phyloP scores from a whole-genome alignment of 305 asterid genomes.

The Caryopteris hybrid region DNA sequence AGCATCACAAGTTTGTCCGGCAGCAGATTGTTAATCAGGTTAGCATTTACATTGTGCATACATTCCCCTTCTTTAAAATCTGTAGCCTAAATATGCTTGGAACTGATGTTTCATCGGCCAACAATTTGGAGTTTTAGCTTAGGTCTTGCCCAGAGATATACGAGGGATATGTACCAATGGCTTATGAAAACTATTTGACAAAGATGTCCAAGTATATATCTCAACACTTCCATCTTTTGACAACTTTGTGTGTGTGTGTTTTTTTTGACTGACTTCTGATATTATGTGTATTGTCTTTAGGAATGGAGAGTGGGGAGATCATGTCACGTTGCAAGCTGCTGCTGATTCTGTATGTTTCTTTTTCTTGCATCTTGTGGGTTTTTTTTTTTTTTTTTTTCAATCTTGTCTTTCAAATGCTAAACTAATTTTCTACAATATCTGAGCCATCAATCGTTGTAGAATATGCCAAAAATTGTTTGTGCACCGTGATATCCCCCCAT shows the following conservation, averaged over 20 bases:
- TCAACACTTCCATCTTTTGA: slow-evolving; percentile 1
- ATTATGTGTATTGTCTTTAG: slow-evolving; percentile 30
- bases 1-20: slow-evolving; percentile 88
- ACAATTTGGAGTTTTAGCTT: slow-evolving; percentile 50
- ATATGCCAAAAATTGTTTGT: background rate
- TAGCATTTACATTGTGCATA: slow-evolving; percentile 11
- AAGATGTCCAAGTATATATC: slow-evolving; percentile 84
- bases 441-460: background rate
- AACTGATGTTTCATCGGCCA: slow-evolving; percentile 23
- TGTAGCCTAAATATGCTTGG: slow-evolving; percentile 12
- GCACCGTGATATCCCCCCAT: too few species aligned
- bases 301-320: slow-evolving; percentile 99
- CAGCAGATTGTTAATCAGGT: slow-evolving; percentile 90
- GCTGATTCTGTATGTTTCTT: slow-evolving; percentile 76
- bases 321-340: slow-evolving; percentile 93
- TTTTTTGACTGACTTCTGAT: slow-evolving; percentile 16
- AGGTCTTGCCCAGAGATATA: slow-evolving; percentile 69
- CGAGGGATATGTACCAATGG: slow-evolving; percentile 94
- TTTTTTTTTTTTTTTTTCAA: background rate
- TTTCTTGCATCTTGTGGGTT: background rate
- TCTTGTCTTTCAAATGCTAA: background rate
- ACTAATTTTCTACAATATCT: background rate
- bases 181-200: slow-evolving; percentile 61
- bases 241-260: background rate
- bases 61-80: background rate